Evolutionary conservation across 306 rosid genomes (phyloP).

Genomic region (Sindora glabra): DNA sequence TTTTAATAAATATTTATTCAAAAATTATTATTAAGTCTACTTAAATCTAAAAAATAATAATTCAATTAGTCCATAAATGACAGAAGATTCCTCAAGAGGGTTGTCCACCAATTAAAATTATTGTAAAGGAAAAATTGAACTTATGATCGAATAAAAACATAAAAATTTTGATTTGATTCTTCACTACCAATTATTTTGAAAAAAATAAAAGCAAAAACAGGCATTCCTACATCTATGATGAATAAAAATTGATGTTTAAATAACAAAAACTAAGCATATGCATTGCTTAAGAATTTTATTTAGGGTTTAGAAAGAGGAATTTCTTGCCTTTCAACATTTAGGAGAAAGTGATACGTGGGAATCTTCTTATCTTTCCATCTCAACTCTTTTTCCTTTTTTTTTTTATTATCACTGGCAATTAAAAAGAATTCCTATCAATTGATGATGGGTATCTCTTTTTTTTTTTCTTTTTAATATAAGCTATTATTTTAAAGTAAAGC

Average conservation of each 20-base stretch:
- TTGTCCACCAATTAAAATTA: too few species aligned
- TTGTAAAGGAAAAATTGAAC: too few species aligned
- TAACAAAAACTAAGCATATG: slow-evolving; percentile 7
- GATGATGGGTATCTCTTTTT: too few species aligned
- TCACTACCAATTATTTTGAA: too few species aligned
- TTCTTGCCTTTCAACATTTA: slow-evolving; percentile 13
- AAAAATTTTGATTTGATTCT: too few species aligned
- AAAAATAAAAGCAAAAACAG: slow-evolving; percentile 19
- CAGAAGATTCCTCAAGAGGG: too few species aligned
- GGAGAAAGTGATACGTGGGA: slow-evolving; percentile 25
- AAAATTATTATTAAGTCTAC: too few species aligned
- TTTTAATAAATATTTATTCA: too few species aligned
- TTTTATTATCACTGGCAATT: slow-evolving; percentile 8
- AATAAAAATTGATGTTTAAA: slow-evolving; percentile 1
- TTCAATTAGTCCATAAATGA: too few species aligned
- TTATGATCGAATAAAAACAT: too few species aligned
- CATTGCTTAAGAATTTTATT: background rate
- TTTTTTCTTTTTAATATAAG: background rate
- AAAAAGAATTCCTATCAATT: background rate
- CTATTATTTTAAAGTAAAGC: too few species aligned
- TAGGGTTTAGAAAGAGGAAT: background rate
- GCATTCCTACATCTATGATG: slow-evolving; percentile 12
- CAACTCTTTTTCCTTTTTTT: background rate
- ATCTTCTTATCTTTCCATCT: slow-evolving; percentile 17
- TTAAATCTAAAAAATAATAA: too few species aligned